Evolutionary conservation across 129 eudicot genomes (phyloP), one percentile per base, ranked within the genome.

Genomic region (Saposhnikovia divaricata): DNA sequence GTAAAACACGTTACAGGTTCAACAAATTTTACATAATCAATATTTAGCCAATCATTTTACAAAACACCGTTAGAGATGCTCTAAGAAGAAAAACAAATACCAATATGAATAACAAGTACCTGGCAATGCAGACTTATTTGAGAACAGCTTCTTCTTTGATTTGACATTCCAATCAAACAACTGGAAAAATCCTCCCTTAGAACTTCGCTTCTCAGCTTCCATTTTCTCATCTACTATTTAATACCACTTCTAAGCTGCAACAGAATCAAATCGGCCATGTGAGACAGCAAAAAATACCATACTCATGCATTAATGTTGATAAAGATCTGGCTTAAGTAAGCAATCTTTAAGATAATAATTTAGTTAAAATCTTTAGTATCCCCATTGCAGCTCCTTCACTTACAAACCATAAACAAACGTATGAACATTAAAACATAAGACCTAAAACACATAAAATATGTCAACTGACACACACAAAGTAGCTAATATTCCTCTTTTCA

Each of bases 131-230:
- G 90, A 81, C 90, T 88, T 95, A 87, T 87, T 90, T 10, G 96
- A 84, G 88, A 95, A 95, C 75, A 95, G 91, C 84, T 92, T 95
- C 88, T 95, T 95, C 78, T 93, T 86, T 37, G 98, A 95, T 85
- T 95, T 95, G 82, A n/a, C 91, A 86, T 92, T 92, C 98, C 98
- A 95, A 78, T 95, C 98, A 74, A 95, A 95, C 89, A 95, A 77
- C 87, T 95, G 93, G 70, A 92, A 90, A 83, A 95, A 90, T 38
- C 97, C 92, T 84, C 98, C 98, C 85, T 90, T 95, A 9, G 89
- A 93, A 63, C 90, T 87, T 84, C 88, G 89, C 57, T 89, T 90
- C 77, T 95, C 98, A 75, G 89, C 90, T 85, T 93, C 97, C 98
- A 95, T 95, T 83, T 84, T 82, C 79, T 83, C 91, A 85, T 81